Base-by-base conservation (phyloP, 2,329 filamentous ascomycete genomes). In the Bipolaris cookei region DNA sequence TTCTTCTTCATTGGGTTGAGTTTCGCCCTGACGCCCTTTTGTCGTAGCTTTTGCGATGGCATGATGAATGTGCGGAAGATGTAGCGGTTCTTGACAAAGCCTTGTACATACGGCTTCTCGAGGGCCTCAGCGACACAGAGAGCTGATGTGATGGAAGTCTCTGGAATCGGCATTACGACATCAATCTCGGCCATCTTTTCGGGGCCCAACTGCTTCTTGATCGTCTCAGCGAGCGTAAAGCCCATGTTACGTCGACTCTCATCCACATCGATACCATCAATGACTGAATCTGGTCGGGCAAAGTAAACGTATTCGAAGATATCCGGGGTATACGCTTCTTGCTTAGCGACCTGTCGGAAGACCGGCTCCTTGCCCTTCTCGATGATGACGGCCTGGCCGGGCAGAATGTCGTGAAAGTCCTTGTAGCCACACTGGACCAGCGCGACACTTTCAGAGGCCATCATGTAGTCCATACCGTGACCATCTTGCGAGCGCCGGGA, bases 251-350 rank as follows among this genome's bases (percentile, higher is more conserved):
- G 88, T 50, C 93, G 86, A 65, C 89, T 92, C 64, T 88, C 86
- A 72, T 96, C 88, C 23, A 97, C 90, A 54, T 90, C 92, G 63
- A 97, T 96, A 16, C 91, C 92, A 70, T 97, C 92, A 55, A 96
- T 94, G 65, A 88, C 82, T 0, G 86, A 88, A 75, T 96, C 92
- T 0, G 91, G 91, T 1, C 92, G 83, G 13, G 91, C 89, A 68
- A 96, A 92, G 79, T 97, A 97, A 56, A 96, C 89, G 63, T 88
- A 92, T 77, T 96, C 91, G 69, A 96, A 95, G 59, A 92, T 90
- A 73, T 97, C 92, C 1, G 92, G 92, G 1, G 90, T 88, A 72
- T 96, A 96, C 14, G 83, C 82, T 66, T 85, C 83, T 65, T 84
- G 83, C 57, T 84, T 78, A 38, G 88, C 85, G 13, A 97, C 87